Percentiles rank a stretch among this genome's conserved stretches.
Conservation (phyloP, 805 yeast genomes). For the Candida manassasensis region DNA sequence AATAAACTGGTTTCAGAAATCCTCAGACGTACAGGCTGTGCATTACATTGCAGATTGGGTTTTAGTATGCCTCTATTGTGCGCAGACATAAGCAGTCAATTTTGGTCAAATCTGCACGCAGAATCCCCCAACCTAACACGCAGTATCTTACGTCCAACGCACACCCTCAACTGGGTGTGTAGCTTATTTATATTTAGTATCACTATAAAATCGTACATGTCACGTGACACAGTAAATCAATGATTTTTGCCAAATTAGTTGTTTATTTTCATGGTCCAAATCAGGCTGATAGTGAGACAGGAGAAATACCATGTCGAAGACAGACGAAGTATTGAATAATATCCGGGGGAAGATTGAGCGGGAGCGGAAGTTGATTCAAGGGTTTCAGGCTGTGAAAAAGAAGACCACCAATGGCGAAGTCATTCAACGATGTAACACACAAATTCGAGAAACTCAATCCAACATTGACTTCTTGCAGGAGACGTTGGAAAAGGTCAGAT, state of each 20-base stretch:
- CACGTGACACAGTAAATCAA: no score
- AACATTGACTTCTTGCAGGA: conserved; percentile 86
- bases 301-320: conserved; percentile 6
- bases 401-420: conserved; percentile 77
- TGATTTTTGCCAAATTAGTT: not conserved
- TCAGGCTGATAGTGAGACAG: not conserved
- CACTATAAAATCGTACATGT: no score
- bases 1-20: no score
- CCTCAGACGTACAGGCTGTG: no score
- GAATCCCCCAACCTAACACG: no score
- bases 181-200: no score
- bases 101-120: no score
- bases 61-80: no score
- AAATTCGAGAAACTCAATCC: conserved; percentile 85
- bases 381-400: conserved; percentile 76
- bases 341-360: conserved; percentile 82
- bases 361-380: conserved; percentile 81
- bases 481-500: conserved; percentile 57
- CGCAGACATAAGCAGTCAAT: no score
- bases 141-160: no score
- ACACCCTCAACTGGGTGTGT: no score
- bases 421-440: conserved; percentile 85
- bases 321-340: conserved; percentile 47
- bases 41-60: no score
- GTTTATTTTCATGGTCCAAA: not conserved